These are phyloP conservation scores for Boletus vermiculosoides DNA, from an alignment of 768 basidiomycete genomes.

Conservation along the genomic window DNA sequence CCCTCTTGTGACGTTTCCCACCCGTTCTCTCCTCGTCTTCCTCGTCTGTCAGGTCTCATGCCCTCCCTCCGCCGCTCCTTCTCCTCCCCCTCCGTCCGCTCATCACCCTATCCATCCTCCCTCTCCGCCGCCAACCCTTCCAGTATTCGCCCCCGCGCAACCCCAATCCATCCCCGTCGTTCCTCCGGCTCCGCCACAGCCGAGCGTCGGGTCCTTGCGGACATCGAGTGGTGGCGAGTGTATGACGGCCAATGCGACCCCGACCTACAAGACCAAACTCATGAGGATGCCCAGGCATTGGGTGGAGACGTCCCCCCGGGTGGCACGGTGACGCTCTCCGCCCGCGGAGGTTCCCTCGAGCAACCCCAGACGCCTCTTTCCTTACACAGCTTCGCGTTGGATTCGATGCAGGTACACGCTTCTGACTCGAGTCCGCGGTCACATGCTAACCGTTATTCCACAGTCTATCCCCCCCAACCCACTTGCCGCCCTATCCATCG, in stretches of 20 bases:
- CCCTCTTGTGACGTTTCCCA: slow-evolving; percentile 35
- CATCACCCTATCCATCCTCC: slow-evolving; percentile 59
- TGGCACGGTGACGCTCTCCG: slow-evolving; percentile 35
- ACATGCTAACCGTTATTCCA: slow-evolving; percentile 25
- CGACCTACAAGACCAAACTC: slow-evolving; percentile 32
- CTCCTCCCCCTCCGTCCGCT: slow-evolving; percentile 68
- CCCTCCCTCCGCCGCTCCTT: slow-evolving; percentile 80
- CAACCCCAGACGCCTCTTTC: slow-evolving; percentile 38
- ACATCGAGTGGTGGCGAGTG: slow-evolving; percentile 88
- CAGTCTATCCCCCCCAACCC: slow-evolving; percentile 39
- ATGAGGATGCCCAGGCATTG: slow-evolving; percentile 17
- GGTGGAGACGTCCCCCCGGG: slow-evolving; percentile 15
- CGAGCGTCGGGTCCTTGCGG: slow-evolving; percentile 71
- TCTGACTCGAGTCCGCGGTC: not conserved
- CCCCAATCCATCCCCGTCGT: slow-evolving; percentile 45
- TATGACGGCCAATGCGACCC: slow-evolving; percentile 60
- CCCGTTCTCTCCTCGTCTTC: slow-evolving; percentile 20
- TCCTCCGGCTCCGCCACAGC: slow-evolving; percentile 66
- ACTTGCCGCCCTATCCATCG: slow-evolving; percentile 57
- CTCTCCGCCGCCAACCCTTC: slow-evolving; percentile 34
- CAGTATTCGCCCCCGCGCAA: slow-evolving; percentile 41
- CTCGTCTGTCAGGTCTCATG: slow-evolving; percentile 35
- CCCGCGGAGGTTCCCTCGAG: slow-evolving; percentile 38
- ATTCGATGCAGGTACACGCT: slow-evolving; percentile 28
- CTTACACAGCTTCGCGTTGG: slow-evolving; percentile 19